A percentile compares a stretch with the other conserved stretches of the same genome.
Evolutionary conservation across 352 stramenopile species (phyloP).

Genomic region (Globisporangium middletonii): DNA sequence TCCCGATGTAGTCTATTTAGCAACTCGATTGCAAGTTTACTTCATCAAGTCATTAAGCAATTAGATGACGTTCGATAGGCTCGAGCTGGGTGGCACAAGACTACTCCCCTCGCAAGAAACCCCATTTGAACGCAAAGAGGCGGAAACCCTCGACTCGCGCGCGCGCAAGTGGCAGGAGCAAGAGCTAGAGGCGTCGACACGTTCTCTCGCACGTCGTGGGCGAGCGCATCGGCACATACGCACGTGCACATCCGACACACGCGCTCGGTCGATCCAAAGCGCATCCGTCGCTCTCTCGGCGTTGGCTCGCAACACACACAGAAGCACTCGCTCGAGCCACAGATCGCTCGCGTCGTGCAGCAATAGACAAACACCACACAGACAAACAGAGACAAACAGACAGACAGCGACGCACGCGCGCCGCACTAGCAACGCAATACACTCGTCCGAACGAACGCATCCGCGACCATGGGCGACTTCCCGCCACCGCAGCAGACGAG

Average conservation of each 20-base stretch:
- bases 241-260: neutral
- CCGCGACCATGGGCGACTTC: slow-evolving; percentile 55
- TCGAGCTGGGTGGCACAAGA: no score
- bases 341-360: no score
- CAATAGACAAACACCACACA: no score
- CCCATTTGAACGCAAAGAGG: slow-evolving; percentile 1
- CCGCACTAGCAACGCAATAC: neutral
- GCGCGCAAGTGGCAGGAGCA: neutral
- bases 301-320: no score
- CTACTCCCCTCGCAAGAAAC: neutral
- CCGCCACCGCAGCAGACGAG: slow-evolving; percentile 46
- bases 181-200: neutral
- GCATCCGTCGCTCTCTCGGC: no score
- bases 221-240: neutral
- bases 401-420: neutral
- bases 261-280: no score
- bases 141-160: neutral
- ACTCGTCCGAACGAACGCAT: neutral
- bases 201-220: neutral
- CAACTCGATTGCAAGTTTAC: no score
- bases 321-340: no score
- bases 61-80: no score
- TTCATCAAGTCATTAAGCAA: no score
- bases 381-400: neutral
- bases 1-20: no score